Base-by-base conservation (phyloP, 192 early-diverging fungal species). In the Linnemannia schmuckeri region DNA sequence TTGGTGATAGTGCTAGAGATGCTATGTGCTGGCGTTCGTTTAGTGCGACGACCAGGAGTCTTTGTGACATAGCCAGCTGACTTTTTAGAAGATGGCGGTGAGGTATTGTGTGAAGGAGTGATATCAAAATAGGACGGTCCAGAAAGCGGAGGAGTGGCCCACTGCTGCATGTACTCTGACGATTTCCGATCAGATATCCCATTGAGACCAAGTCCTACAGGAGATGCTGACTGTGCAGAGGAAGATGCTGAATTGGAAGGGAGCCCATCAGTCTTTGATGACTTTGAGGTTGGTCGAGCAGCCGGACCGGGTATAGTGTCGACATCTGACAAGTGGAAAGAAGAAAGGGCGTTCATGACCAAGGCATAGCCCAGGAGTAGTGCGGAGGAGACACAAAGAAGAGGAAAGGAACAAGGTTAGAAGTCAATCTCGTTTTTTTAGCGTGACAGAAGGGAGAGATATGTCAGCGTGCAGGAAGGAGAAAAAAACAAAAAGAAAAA, bases 71-170 rank as follows among this genome's bases (percentile, higher is more conserved):
- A 78, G 30, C 66, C 78, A 0, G 78, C 73, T 4, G 83, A 76
- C 68, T 75, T 81, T 69, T 72, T 76, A 20, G 78, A 63, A 35
- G 35, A 47, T 2, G 78, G 54, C 0, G 68, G n/a, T 17, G 63
- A 49, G 30, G 27, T 17, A 35, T 69, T 61, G 20, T 49, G 27
- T 4, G 79, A 77, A 35, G 83, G 83, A 2, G 84, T 81, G 57
- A 86, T 86, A 46, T 86, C 84, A 46, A 86, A 86, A 47, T 81
- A 86, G 37, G 84, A 80, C 20, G 84, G 84, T 18, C 84, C 84
- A 10, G 84, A 81, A 13, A 66, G 61, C 6, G 44, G n/a, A 35
- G 78, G 78, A 20, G 84, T 77, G 38, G 49, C 71, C 37, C 80
- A 81, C 35, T 80, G 78, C 1, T 66, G 61, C 30, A 66, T 33